Evolutionary conservation across 192 early-diverging fungal species (phyloP), one percentile per base, ranked within the genome.

Genomic region (Glomus cerebriforme): DNA sequence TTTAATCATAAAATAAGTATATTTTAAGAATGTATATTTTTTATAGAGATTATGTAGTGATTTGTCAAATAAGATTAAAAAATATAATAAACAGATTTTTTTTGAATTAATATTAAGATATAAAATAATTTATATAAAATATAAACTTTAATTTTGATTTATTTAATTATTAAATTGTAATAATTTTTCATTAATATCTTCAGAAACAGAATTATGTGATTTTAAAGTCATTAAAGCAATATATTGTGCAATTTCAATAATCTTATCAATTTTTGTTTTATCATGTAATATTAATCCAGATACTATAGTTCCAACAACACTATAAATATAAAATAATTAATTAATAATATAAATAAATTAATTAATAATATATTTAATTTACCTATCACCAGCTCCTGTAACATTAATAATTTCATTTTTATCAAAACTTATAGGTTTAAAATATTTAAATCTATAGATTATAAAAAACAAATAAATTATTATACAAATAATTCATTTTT

Each of bases 371-470:
- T 47, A 54, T n/a, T 35, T 2, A 22, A 70, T 22, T 62, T 87
- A 88, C 88, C 90, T 92, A 78, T 95, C 93, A 7, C 93, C 93
- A 4, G 93, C 92, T 9, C 93, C 93, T n/a, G 91, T 93, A 2
- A 94, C 92, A 81, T 88, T 92, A 49, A 87, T 83, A 62, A 88
- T 80, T 13, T 85, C 70, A 27, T 72, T 58, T 8, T 73, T 26
- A 7, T 66, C 34, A 35, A 87, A 62, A 12, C 65, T 49, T 32
- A 82, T 75, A 22, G 83, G 76, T 34, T 83, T 54, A 72, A 83
- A 86, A 69, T 82, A 81, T n/a, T 74, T 60, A 78, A 79, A 81
- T 2, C 73, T 73, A 29, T 80, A 39, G 10, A n/a, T 22, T 34
- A 67, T 39, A 37, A 68, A 8, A 8, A 39, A 27, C n/a, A n/a